Conservation (phyloP, 768 basidiomycete genomes). For the Pulveroboletus sp. region DNA sequence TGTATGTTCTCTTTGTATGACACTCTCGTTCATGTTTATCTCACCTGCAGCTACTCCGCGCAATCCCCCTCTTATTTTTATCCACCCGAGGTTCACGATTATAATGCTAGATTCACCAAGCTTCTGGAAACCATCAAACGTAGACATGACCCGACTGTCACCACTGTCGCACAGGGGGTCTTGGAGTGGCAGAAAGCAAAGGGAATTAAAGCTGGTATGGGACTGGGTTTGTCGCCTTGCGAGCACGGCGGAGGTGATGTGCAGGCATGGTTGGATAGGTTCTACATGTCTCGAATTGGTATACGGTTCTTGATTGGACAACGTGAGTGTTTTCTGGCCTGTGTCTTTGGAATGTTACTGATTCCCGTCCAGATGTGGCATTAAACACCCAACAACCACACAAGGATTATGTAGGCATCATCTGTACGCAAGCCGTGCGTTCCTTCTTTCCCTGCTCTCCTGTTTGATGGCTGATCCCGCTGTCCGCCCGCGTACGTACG, state of each 20-base stretch:
- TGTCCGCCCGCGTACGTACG: background rate
- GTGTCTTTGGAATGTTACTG: background rate
- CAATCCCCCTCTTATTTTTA: constrained; percentile 64
- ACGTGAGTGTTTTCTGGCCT: constrained; percentile 47
- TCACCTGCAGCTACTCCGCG: constrained; percentile 70
- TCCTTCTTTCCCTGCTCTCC: background rate
- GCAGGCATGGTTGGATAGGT: constrained; percentile 93
- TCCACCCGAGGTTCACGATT: constrained; percentile 92
- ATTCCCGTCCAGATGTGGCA: constrained; percentile 68
- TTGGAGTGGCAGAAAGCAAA: constrained; percentile 84
- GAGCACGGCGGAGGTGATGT: constrained; percentile 79
- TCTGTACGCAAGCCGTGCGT: constrained; percentile 85
- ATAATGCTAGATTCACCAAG: constrained; percentile 88
- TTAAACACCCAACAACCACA: constrained; percentile 90
- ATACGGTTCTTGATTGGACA: constrained; percentile 97
- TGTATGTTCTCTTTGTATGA: constrained; percentile 4
- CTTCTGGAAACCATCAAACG: constrained; percentile 84
- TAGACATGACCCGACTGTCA: constrained; percentile 95
- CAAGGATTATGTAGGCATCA: constrained; percentile 92
- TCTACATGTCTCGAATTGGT: constrained; percentile 93
- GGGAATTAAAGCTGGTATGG: constrained; percentile 28
- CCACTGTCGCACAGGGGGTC: constrained; percentile 93
- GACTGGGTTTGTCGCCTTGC: constrained; percentile 29
- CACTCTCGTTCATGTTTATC: background rate
- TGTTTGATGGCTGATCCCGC: background rate